Base-by-base conservation (phyloP, 75 land plant species). In the Isoetes taiwanensis region DNA sequence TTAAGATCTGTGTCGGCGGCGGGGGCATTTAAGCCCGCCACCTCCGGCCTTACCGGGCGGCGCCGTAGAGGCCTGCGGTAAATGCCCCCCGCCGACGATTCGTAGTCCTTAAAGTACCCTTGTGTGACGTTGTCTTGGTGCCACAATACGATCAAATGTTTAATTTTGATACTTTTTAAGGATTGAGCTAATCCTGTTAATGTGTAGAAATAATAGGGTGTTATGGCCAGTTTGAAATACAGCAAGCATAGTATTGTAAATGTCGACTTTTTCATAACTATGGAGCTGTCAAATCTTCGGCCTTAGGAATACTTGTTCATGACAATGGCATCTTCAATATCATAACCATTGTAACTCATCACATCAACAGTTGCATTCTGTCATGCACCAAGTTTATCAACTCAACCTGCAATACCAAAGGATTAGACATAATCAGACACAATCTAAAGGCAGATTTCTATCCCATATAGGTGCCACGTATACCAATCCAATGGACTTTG, bases 301-400 rank as follows among this genome's bases (percentile, higher is more conserved):
- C n/a, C n/a, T n/a, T n/a, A n/a, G n/a, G n/a, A n/a, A n/a, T 19
- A 5, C 19, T 46, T 46, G 16, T 46, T 46, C 50, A 46, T 46
- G 16, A 46, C 19, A 46, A 46, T 46, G 6, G 50, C 50, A 46
- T 46, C 50, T 46, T 46, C 50, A 8, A 46, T 46, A 46, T 46
- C 50, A 16, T 46, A 46, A 16, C 50, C 50, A 46, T 23, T 46
- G 50, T 46, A 46, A 23, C 50, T 46, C 50, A 46, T 46, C 6
- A 46, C 50, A 5, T 19, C 50, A 8, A 46, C 50, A n/a, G 25
- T 46, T 46, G 50, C 50, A 46, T 46, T 46, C 16, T 46, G 50
- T 19, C 50, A 16, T 3, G 50, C 50, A 46, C 50, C 50, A 16
- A 46, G 50, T 19, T 46, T 46, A 23, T 46, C 50, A 46, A 46